Base-by-base conservation (phyloP, 23 red algal species). In the Gracilaria vermiculophylla region DNA sequence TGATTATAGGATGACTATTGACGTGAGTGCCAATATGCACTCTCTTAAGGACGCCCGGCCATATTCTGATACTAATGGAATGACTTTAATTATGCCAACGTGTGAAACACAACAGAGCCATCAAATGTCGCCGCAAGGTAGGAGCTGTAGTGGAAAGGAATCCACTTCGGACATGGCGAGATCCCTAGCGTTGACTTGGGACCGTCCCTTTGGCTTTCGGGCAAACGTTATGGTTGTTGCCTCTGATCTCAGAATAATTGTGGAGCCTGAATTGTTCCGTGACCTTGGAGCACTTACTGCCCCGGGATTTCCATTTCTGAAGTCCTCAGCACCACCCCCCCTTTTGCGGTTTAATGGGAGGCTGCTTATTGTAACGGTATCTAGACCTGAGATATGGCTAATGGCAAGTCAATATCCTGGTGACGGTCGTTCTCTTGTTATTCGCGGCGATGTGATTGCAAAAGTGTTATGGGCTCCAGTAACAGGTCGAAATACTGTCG, bases 231-330 rank as follows among this genome's bases (percentile, higher is more conserved):
- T 93, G 90, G 51, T 93, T 47, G 90, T 85, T 65, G 90, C 81
- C 16, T 93, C 90, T 36, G 62, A 85, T 66, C 41, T 93, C 40
- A 80, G 90, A 53, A 70, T 93, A 53, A 86, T 93, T 61, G 90
- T 93, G 8, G 90, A 85, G 36, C 90, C 90, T 74, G 90, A 93
- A 34, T 53, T 93, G 16, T 93, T 93, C 17, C 76, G 90, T 0
- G 90, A 93, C 34, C 90, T 93, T 57, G 81, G 90, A 27, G 47
- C 62, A 9, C 60, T 93, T 27, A 93, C 90, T 53, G 65, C 80
- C 4, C 90, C 90, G 73, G 90, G 90, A 53, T 93, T 93, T 47
- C 90, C 90, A 39, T 93, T 85, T 85, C 60, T 93, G 56, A 84
- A 79, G 32, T 93, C 79, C 23, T 85, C 90, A 2, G 90, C 90